Base-by-base conservation (phyloP, 2,329 filamentous ascomycete species). In the Colletotrichum tofieldiae region DNA sequence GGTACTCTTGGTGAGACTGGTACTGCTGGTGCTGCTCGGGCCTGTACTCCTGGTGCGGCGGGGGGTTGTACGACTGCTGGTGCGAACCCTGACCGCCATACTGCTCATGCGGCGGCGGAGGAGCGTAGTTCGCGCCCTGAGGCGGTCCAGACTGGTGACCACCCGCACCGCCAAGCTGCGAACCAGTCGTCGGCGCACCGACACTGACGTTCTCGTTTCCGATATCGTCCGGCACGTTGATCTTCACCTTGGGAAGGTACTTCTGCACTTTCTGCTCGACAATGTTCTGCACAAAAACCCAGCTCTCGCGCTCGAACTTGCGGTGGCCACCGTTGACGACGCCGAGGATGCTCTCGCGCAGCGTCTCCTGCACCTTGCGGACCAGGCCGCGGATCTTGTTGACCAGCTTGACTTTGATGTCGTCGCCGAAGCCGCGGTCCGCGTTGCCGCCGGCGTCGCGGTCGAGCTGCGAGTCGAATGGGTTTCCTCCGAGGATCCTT, bases 241-340 rank as follows among this genome's bases (percentile, higher is more conserved):
- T 86, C 74, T 82, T 83, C 2, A 86, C 84, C 71, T 83, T 83
- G 70, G 84, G 84, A 29, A 86, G 76, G 73, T 85, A 86, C 75
- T 78, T 83, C 72, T 85, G 83, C 54, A 86, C 84, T 79, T 85
- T 86, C 54, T 80, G 75, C 78, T 86, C 83, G 23, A 86, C 84
- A 68, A 82, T 85, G 14, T 78, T 80, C 75, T 86, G 84, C 68
- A 86, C 84, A 74, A 85, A 85, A 8, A 84, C 75, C 84, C 84
- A 86, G 71, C 83, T 86, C 74, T 83, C 76, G 23, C 79, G 79
- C 79, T 86, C 84, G 65, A 86, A 84, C 78, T 84, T 85, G 77
- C 84, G 83, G 61, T 86, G 84, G 0, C 84, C 84, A 8, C 84
- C 84, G 67, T 85, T 86, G 26, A 86, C 84, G 1, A 86, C 79